Conservation (phyloP, 2,329 filamentous ascomycete species). For the Penicillium sp. region DNA sequence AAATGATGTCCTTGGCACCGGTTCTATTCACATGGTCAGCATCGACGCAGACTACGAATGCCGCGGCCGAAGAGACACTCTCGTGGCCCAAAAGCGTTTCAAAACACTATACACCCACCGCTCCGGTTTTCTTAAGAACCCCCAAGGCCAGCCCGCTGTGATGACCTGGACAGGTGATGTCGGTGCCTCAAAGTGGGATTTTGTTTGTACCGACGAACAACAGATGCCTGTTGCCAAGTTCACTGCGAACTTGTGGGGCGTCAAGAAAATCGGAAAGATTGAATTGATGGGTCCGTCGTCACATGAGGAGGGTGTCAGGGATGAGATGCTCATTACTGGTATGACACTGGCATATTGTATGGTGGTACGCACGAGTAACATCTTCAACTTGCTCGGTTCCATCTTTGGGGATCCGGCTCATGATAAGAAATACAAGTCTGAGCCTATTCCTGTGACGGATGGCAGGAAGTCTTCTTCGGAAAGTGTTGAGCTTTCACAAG, state of each 20-base stretch:
- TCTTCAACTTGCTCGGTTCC: conserved; percentile 27
- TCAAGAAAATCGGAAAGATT: conserved; percentile 28
- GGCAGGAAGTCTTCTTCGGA: not conserved
- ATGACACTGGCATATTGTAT: conserved; percentile 31
- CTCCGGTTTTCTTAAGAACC: conserved; percentile 23
- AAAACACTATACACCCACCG: conserved; percentile 29
- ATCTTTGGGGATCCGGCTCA: conserved; percentile 19
- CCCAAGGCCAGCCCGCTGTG: conserved; percentile 16
- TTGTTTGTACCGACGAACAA: conserved; percentile 30
- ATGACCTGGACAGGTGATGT: conserved; percentile 31
- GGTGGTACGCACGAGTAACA: conserved; percentile 22
- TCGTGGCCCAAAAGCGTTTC: conserved; percentile 29
- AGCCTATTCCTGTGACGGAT: not conserved
- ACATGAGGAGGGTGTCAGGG: conserved; percentile 17
- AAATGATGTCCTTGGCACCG: conserved; percentile 18
- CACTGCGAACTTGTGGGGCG: conserved; percentile 22
- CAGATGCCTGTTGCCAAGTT: conserved; percentile 30
- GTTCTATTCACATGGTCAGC: conserved; percentile 22
- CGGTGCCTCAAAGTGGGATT: conserved; percentile 32
- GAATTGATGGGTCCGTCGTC: conserved; percentile 26
- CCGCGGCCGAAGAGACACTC: conserved; percentile 20
- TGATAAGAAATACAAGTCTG: conserved; percentile 12
- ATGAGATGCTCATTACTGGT: conserved; percentile 32
- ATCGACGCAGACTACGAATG: conserved; percentile 31
- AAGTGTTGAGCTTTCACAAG: not conserved